Base-by-base conservation (phyloP, 139 green algal genomes). In the Chlamydomonas eustigma region DNA sequence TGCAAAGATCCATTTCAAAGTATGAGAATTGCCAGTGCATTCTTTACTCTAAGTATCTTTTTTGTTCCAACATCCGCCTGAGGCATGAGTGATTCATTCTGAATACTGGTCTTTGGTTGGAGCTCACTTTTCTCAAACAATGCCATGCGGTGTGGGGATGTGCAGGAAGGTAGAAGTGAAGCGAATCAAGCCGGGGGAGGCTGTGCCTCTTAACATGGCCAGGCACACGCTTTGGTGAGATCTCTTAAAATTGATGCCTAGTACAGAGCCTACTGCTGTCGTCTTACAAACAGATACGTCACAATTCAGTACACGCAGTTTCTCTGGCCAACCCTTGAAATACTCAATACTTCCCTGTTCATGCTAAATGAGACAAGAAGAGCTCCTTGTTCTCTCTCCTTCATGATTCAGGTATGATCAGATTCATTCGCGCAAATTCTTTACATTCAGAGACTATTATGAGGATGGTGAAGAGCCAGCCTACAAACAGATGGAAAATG, bases 361-460 rank as follows among this genome's bases (percentile, higher is more conserved):
- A n/a, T n/a, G n/a, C n/a, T n/a, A n/a, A n/a, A n/a, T n/a, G n/a
- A 22, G 44, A 58, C 12, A 58, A 22, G 12, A 58, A 28, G 44
- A 22, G 22, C 44, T 58, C 44, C 12, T 28, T 12, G 12, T 58
- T 58, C 12, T 12, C 12, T 12, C 22, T 58, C 12, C 44, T 58
- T 12, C 22, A 22, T 22, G 18, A 6, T 68, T 4, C 37, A 75
- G 77, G 76, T 87, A 77, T 2, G 72, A 52, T 25, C 37, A 75
- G 69, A 44, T 78, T 34, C 64, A 87, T 34, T 71, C 80, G 28
- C 80, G 73, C 22, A 38, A 63, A 2, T 87, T 83, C 74, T 68
- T 75, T 32, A 84, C 83, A 0, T 87, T 86, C 39, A 34, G 50
- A 33, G 65, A 77, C 65, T 39, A 64, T 0, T 0, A 50, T 0